phyloP scores from a whole-genome alignment of 768 basidiomycete species.

The Collybia mongolica region DNA sequence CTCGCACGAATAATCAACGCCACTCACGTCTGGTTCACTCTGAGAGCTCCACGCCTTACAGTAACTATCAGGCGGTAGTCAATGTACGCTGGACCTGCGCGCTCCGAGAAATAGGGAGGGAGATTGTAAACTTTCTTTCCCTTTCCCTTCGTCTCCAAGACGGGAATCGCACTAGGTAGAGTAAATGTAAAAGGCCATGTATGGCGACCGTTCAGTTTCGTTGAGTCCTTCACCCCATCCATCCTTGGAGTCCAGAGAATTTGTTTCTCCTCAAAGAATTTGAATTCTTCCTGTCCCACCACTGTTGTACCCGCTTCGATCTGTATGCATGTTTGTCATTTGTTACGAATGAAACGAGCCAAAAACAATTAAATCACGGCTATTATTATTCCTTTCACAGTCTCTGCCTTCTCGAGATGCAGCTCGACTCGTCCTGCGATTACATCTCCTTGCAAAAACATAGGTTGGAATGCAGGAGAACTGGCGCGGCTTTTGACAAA shows the following conservation, averaged over 20 bases:
- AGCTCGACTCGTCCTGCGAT: slow-evolving; percentile 52
- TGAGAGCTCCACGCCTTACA: slow-evolving; percentile 46
- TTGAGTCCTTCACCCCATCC: slow-evolving; percentile 19
- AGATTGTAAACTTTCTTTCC: slow-evolving; percentile 34
- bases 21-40: slow-evolving; percentile 48
- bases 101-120: slow-evolving; percentile 55
- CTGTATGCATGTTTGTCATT: slow-evolving; percentile 23
- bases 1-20: not conserved
- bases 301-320: slow-evolving; percentile 46
- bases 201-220: slow-evolving; percentile 42
- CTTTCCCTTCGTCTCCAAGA: slow-evolving; percentile 33
- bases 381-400: slow-evolving; percentile 45
- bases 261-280: slow-evolving; percentile 42
- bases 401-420: slow-evolving; percentile 47
- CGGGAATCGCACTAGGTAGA: slow-evolving; percentile 41
- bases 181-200: slow-evolving; percentile 48
- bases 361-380: slow-evolving; percentile 27
- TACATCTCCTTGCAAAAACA: slow-evolving; percentile 46
- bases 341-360: too few relatives aligned
- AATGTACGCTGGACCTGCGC: slow-evolving; percentile 52
- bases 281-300: slow-evolving; percentile 53
- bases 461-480: slow-evolving; percentile 34
- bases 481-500: slow-evolving; percentile 46
- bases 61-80: slow-evolving; percentile 55
- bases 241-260: slow-evolving; percentile 37